Conservation (phyloP, 2,329 filamentous ascomycete species). For the Teratosphaeria viscida region DNA sequence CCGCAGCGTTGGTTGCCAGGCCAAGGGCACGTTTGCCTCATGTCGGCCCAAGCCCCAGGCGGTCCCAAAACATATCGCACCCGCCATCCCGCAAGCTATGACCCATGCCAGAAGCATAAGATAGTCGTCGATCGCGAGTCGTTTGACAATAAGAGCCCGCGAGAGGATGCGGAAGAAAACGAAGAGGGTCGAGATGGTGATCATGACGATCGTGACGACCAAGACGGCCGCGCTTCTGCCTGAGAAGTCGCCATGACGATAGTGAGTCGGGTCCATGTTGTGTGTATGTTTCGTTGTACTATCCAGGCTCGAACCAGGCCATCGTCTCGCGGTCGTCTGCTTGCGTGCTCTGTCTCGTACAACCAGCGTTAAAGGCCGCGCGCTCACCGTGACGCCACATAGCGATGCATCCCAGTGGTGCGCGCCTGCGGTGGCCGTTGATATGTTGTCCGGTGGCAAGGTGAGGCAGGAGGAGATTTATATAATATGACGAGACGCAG, state of each 20-base stretch:
- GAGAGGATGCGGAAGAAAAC: slow-evolving; percentile 65
- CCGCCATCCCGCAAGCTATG: slow-evolving; percentile 55
- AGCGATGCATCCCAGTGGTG: not conserved
- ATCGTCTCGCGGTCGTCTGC: not conserved
- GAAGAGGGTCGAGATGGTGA: slow-evolving; percentile 62
- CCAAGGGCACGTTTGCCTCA: slow-evolving; percentile 47
- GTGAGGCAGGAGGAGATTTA: not conserved
- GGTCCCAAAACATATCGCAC: slow-evolving; percentile 55
- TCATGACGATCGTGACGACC: slow-evolving; percentile 58
- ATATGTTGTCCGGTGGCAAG: not conserved
- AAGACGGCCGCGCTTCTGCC: slow-evolving; percentile 44
- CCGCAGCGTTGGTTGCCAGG: slow-evolving; percentile 45
- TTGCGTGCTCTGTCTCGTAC: not conserved
- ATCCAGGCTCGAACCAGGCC: not conserved
- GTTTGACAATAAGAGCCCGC: slow-evolving; percentile 61
- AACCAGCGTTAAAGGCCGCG: not conserved
- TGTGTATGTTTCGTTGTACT: not conserved
- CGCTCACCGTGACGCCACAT: not conserved
- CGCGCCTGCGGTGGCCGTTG: not conserved
- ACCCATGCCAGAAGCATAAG: slow-evolving; percentile 73
- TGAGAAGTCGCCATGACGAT: slow-evolving; percentile 19
- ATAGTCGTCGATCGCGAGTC: slow-evolving; percentile 66
- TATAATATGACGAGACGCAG: not conserved
- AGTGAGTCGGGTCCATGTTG: slow-evolving; percentile 2
- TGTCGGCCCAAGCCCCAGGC: slow-evolving; percentile 57